Conservation (phyloP, 1,139 yeast genomes). For the Entelexis paramagnoliae region DNA sequence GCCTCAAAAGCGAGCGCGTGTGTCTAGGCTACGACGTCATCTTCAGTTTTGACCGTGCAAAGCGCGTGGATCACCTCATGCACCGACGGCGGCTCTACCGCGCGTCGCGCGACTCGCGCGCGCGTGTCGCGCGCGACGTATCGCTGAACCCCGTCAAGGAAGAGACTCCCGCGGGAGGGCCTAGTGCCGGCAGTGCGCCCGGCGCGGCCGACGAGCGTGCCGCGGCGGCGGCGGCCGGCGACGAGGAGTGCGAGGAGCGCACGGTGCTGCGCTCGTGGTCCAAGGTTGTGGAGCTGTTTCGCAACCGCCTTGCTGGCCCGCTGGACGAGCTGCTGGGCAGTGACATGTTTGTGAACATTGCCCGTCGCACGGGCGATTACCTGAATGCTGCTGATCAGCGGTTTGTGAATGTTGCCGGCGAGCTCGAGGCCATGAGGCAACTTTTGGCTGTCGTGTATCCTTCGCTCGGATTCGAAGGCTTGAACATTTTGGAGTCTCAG, state of each 20-base stretch:
- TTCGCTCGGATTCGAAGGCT: conserved; percentile 22
- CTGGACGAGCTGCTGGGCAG: conserved; percentile 27
- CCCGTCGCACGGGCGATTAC: conserved; percentile 7
- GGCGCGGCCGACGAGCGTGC: not conserved
- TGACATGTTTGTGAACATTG: conserved; percentile 22
- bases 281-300: conserved; percentile 24
- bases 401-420: conserved; percentile 25
- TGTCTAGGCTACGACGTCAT: conserved; percentile 55
- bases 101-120: not conserved
- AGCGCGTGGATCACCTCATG: conserved; percentile 10
- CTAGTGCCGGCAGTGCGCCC: not conserved
- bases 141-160: not conserved
- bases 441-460: conserved; percentile 24
- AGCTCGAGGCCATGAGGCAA: conserved; percentile 32
- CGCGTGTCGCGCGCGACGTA: not conserved
- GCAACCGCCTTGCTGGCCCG: conserved; percentile 24
- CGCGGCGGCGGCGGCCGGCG: not conserved
- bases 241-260: not conserved
- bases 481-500: conserved; percentile 27
- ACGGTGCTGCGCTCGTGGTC: conserved; percentile 22
- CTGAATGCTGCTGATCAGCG: conserved; percentile 7
- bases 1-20: conserved; percentile 57
- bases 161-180: not conserved
- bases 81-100: conserved; percentile 8
- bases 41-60: conserved; percentile 22